phyloP scores from a whole-genome alignment of 768 basidiomycete genomes.

The Tylopilus felleus region DNA sequence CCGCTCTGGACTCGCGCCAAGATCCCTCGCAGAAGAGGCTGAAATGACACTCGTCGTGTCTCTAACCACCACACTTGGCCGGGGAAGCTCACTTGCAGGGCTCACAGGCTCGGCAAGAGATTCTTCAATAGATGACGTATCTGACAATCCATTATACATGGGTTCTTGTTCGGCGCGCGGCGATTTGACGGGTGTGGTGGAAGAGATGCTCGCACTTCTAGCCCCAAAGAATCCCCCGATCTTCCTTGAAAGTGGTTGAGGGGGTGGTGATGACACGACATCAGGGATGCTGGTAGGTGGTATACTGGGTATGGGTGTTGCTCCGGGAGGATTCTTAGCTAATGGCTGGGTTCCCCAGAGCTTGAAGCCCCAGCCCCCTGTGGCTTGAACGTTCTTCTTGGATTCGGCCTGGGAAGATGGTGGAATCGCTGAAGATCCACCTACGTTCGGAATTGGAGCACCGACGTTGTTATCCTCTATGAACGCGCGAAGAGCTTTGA shows the following conservation, averaged over 20 bases:
- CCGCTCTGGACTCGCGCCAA: constrained; percentile 28
- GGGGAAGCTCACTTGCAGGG: constrained; percentile 28
- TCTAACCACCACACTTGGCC: constrained; percentile 28
- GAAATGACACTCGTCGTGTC: constrained; percentile 30
- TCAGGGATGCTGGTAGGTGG: constrained; percentile 19
- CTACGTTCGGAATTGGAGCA: constrained; percentile 12
- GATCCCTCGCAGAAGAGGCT: constrained; percentile 24
- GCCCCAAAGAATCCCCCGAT: constrained; percentile 69
- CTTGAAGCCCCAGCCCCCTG: constrained; percentile 65
- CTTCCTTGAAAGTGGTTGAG: constrained; percentile 57
- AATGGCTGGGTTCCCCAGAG: constrained; percentile 53
- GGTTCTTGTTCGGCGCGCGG: constrained; percentile 26
- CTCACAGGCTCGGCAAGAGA: constrained; percentile 34
- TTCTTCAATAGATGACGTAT: constrained; percentile 37
- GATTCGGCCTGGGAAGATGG: constrained; percentile 31
- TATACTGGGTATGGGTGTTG: constrained; percentile 29
- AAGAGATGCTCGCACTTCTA: constrained; percentile 48
- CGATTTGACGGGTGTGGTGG: constrained; percentile 31
- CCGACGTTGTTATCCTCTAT: constrained; percentile 74
- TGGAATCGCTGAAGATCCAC: constrained; percentile 15
- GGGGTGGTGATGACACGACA: constrained; percentile 23
- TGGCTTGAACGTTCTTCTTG: constrained; percentile 28
- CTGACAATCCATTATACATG: constrained; percentile 29
- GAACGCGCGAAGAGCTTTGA: constrained; percentile 77
- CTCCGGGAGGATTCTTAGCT: constrained; percentile 25